Evolutionary conservation across 1,284 basidiomycete species (phyloP), one percentile per base, ranked within the genome.

Genomic region (Cryptococcus wingfieldii): DNA sequence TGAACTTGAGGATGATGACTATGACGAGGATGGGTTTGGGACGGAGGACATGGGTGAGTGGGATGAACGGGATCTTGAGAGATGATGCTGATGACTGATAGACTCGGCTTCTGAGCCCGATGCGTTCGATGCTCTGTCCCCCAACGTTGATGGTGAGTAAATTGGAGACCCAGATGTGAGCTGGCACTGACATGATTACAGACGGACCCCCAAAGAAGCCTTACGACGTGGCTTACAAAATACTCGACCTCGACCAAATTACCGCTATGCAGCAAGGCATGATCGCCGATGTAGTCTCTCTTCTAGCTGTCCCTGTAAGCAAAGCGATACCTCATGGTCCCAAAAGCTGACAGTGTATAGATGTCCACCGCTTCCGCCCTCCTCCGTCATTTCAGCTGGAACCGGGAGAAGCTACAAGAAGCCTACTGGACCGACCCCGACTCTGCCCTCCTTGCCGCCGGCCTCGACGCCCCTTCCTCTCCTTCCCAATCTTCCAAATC

Each of bases 331-430:
- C 4, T 5, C 25, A 18, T 10, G 31, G 31, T 34, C 23, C 23
- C 23, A 23, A 23, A 23, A 34, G 31, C 31, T 34, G 31, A 34
- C 31, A 1, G 10, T 6, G 6, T 42, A 10, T 45, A 53, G 55
- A 42, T 77, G 38, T 78, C 77, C 61, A 81, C 81, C 3, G 92
- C 94, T 2, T 83, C 86, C 1, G 80, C 94, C 47, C 81, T 98
- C 6, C 80, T 98, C 47, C 85, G 93, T 34, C 81, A 92, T 78
- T 86, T 89, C 80, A 81, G 83, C 47, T 98, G 95, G 95, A 98
- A 98, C 81, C 90, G 90, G 71, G 95, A 98, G 77, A 86, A 87
- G 57, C 83, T 98, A n/a, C 90, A 90, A 61, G 90, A 96, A 79
- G 86, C 88, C 73, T 96, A 90, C 77, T 93, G 94, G 90, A 92